These are phyloP conservation scores for Blastobotrys malaysiensis DNA, from an alignment of 1,139 yeast genomes.

Conservation along the genomic window DNA sequence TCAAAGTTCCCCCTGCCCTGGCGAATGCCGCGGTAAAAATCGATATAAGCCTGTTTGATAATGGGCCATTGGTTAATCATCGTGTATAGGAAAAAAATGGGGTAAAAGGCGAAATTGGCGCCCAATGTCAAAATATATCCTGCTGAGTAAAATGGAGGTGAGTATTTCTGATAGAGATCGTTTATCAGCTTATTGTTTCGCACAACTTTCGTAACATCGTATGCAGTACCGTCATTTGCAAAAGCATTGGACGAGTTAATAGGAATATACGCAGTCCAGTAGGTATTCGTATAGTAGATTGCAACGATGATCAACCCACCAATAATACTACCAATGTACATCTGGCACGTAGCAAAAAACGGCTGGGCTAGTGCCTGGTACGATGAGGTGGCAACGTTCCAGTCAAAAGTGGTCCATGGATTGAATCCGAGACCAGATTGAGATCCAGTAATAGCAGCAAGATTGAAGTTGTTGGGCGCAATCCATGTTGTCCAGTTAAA, in stretches of 20 bases:
- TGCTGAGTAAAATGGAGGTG: conserved; percentile 46
- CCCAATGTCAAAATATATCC: conserved; percentile 37
- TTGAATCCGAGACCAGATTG: conserved; percentile 50
- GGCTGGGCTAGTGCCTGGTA: conserved; percentile 38
- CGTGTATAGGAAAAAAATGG: conserved; percentile 23
- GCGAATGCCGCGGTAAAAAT: conserved; percentile 15
- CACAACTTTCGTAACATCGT: conserved; percentile 41
- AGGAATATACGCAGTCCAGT: conserved; percentile 49
- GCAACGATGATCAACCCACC: conserved; percentile 40
- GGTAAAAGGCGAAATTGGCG: conserved; percentile 33
- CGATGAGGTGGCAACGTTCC: conserved; percentile 37
- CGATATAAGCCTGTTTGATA: conserved; percentile 17
- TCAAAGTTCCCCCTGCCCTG: background rate
- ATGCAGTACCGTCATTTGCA: conserved; percentile 44
- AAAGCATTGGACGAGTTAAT: conserved; percentile 46
- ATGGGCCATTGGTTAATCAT: conserved; percentile 22
- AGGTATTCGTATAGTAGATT: conserved; percentile 47
- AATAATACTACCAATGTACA: conserved; percentile 38
- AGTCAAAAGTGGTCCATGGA: conserved; percentile 47
- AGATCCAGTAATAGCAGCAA: conserved; percentile 49
- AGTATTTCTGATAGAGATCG: conserved; percentile 30
- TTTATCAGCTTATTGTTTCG: conserved; percentile 35
- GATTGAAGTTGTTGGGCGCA: conserved; percentile 44
- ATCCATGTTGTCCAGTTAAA: conserved; percentile 62
- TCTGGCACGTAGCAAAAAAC: conserved; percentile 41